A percentile compares a stretch with the other conserved stretches of the same genome.
phyloP scores from a whole-genome alignment of 2,329 filamentous ascomycete species.

The Nemania bipapillata region DNA sequence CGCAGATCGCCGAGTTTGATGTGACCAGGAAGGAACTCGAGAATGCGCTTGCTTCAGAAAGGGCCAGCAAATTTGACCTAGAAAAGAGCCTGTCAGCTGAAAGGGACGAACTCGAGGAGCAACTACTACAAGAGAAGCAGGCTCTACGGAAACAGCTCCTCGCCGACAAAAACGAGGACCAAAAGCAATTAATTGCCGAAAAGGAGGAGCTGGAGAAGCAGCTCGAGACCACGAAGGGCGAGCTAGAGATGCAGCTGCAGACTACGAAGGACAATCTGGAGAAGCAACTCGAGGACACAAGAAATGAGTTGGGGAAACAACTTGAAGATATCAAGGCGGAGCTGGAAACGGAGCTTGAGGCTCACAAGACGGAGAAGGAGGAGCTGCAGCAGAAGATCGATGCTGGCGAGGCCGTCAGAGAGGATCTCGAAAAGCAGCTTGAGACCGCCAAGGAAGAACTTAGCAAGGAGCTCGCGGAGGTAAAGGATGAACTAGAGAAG shows the following conservation, averaged over 20 bases:
- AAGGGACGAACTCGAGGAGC: slow-evolving; percentile 29
- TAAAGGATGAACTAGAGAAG: slow-evolving; percentile 40
- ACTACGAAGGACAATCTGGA: slow-evolving; percentile 34
- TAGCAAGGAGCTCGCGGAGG: slow-evolving; percentile 29
- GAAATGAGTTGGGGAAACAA: slow-evolving; percentile 26
- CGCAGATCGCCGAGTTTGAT: slow-evolving; percentile 45
- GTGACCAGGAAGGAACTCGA: slow-evolving; percentile 37
- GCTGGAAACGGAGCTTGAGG: slow-evolving; percentile 35
- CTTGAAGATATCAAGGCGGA: slow-evolving; percentile 26
- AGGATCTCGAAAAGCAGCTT: slow-evolving; percentile 41
- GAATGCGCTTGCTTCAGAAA: slow-evolving; percentile 33
- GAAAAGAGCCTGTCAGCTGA: slow-evolving; percentile 29
- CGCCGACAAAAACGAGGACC: slow-evolving; percentile 26
- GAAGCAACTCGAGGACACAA: slow-evolving; percentile 38
- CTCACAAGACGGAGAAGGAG: slow-evolving; percentile 33
- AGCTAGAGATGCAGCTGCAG: slow-evolving; percentile 34
- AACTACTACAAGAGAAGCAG: slow-evolving; percentile 25
- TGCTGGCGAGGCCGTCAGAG: slow-evolving; percentile 35
- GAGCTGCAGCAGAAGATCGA: slow-evolving; percentile 43
- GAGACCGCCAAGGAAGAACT: slow-evolving; percentile 44
- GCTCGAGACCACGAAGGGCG: slow-evolving; percentile 32
- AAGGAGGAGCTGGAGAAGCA: slow-evolving; percentile 23
- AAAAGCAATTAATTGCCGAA: slow-evolving; percentile 23
- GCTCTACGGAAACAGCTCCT: slow-evolving; percentile 35
- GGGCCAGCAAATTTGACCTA: slow-evolving; percentile 34